phyloP scores from a whole-genome alignment of 1,284 basidiomycete species.

The Leccinum subatratum region DNA sequence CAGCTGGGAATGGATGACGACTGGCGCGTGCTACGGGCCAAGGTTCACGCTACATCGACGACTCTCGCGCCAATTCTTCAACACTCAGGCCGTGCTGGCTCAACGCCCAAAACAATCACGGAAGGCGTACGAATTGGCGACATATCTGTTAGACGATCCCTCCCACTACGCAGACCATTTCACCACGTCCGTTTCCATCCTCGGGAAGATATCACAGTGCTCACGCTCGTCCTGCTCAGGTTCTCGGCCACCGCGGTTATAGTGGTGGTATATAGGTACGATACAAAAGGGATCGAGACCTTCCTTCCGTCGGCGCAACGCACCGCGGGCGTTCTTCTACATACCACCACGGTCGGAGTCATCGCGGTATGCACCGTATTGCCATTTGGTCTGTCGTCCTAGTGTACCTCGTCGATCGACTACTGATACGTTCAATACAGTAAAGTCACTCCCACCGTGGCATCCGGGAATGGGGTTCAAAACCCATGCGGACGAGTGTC shows the following conservation, averaged over 20 bases:
- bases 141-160: neutral
- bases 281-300: neutral
- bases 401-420: neutral
- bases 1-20: neutral
- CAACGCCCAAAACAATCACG: neutral
- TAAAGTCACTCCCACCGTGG: neutral
- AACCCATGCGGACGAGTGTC: neutral
- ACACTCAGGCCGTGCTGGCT: neutral
- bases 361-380: neutral
- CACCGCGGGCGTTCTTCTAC: neutral
- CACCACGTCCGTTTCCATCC: neutral
- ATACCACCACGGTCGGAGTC: neutral
- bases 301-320: neutral
- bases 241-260: neutral
- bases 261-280: neutral
- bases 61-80: neutral
- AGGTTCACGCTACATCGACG: neutral
- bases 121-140: neutral
- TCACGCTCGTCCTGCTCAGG: neutral
- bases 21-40: neutral
- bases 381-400: neutral
- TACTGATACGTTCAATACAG: neutral
- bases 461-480: neutral
- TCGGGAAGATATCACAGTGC: no score
- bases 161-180: neutral